Conservation (phyloP, 176 grass and related monocot genomes). For the Olyra latifolia region DNA sequence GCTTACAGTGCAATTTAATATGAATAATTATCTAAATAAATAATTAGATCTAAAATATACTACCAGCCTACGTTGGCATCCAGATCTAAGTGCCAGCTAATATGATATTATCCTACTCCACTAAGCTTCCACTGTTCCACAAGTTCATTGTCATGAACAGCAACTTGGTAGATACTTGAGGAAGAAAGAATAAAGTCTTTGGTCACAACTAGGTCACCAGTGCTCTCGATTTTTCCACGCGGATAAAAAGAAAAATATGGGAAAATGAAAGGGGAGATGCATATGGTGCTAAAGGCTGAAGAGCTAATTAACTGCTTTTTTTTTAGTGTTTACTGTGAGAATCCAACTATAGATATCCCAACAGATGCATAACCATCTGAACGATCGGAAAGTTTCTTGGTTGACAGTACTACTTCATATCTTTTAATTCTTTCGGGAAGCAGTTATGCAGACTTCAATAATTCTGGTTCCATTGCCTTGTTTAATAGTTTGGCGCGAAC, state of each 20-base stretch:
- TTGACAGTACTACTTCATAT: not conserved
- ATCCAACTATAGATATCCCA: too few species aligned
- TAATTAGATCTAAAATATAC: too few species aligned
- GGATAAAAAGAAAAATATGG: not conserved
- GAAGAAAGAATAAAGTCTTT: not conserved
- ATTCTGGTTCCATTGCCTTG: not conserved
- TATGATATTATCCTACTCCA: not conserved
- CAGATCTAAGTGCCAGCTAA: constrained; percentile 10
- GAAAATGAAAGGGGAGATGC: not conserved
- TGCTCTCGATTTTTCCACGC: not conserved
- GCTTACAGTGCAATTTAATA: too few species aligned
- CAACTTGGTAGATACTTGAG: not conserved
- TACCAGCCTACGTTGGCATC: too few species aligned
- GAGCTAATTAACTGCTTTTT: not conserved
- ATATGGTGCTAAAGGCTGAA: not conserved
- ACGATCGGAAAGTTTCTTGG: not conserved
- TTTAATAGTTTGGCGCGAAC: not conserved
- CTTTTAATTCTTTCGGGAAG: not conserved
- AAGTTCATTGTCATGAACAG: not conserved
- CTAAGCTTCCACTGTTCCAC: not conserved
- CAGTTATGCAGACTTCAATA: not conserved
- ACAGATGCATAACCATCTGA: too few species aligned
- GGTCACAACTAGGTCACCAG: not conserved
- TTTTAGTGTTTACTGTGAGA: too few species aligned
- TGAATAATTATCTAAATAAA: too few species aligned